Base-by-base conservation (phyloP, 441 rosid genomes). In the Euphorbia celastroides region DNA sequence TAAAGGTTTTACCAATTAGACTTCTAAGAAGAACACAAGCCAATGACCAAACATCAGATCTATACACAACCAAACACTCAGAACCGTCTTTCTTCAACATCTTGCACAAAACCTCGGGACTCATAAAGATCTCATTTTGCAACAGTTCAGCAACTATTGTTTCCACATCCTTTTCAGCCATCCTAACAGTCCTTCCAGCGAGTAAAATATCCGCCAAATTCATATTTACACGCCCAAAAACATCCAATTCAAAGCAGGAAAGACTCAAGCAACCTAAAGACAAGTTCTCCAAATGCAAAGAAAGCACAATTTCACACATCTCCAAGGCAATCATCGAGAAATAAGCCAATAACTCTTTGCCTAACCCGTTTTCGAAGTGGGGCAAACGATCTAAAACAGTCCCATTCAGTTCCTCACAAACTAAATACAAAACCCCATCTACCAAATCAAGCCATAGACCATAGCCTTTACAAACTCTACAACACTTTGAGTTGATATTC, bases 371-470 rank as follows among this genome's bases (percentile, higher is more conserved):
- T 19, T 57, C 70, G 48, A 72, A 71, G 16, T 44, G 19, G 4
- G 20, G 62, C 30, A 73, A 74, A 34, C 61, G 67, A 17, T 66
- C 77, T 52, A 63, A 65, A 19, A 70, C 50, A 68, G 72, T 69
- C 23, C 60, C 72, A 44, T 51, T 26, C 55, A 73, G 64, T 72
- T 76, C 85, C 82, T 82, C 88, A 71, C 80, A 80, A 23, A 84
- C 95, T 57, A 91, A 74, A 77, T 82, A 88, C 78, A 88, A 81
- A 60, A 73, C 27, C 59, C 86, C 88, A 75, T 67, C 70, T 75
- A 64, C 80, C 71, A 78, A 63, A 78, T 93, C 81, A 74, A 86
- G 89, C 94, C 92, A 93, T 74, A 93, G 80, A 23, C 98, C 98
- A 70, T 79, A 76, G 73, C 76, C 72, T 70, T 70, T 71, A 75